Evolutionary conservation across 805 yeast species (phyloP), one percentile per base, ranked within the genome.

Genomic region (Kazachstania martiniae): DNA sequence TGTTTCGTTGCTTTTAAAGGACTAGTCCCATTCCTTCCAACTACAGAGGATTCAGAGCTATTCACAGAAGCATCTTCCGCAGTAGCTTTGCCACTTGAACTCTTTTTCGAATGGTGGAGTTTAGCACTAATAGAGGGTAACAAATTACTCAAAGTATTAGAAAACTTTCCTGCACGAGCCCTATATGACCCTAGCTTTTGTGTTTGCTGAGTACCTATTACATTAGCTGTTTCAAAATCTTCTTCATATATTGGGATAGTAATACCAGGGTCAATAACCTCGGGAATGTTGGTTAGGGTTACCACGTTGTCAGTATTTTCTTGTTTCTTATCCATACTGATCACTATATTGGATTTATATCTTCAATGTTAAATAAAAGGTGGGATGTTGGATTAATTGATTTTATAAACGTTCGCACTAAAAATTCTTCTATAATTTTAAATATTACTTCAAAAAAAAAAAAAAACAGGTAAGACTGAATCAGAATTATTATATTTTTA

Each of bases 71-170:
- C 28, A 14, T 27, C 36, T 12, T 38, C 41, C 9, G 26, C 36
- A 12, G 27, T n/a, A 8, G 22, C 31, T 18, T 33, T 39, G 14
- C 47, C 50, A 47, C 29, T 37, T 8, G 39, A 27, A 26, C 17
- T 28, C 18, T 41, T 41, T 26, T 41, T 41, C 1, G 42, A 38
- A 24, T 40, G 44, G 29, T 57, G 62, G 18, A 57, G 33, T 36
- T 53, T 57, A 5, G 62, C 62, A 42, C 62, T 57, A 18, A 57
- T 55, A 5, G 55, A 51, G 15, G 62, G 62, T 12, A 57, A 36
- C 23, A 57, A 36, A 37, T 53, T 57, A 35, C 59, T 54, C 34
- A 57, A 37, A 9, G 62, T 57, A 33, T 55, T 57, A 12, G 62
- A 57, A 28, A 57, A 51, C 30, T 56, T 56, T 7, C 60, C 62